Evolutionary conservation across 257 asterid species (phyloP).

Genomic region (Ophiorrhiza pumila): DNA sequence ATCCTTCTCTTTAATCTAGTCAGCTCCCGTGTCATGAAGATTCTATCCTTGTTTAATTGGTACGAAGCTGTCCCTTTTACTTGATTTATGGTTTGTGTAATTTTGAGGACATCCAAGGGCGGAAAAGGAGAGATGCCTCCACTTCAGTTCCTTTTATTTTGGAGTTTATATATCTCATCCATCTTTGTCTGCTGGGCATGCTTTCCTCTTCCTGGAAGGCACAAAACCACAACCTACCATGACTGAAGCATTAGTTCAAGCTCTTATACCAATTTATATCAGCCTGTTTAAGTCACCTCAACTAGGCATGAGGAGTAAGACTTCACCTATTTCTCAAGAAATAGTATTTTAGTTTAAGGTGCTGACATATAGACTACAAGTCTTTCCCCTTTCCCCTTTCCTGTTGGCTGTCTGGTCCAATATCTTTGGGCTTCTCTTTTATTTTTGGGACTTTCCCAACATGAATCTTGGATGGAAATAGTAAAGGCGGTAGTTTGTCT

Average conservation of each 20-base stretch:
- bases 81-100: too few relatives aligned
- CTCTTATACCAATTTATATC: too few relatives aligned
- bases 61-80: too few relatives aligned
- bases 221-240: too few relatives aligned
- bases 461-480: neutral
- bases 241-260: neutral
- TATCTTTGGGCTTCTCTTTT: neutral
- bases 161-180: neutral
- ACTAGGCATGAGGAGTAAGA: too few relatives aligned
- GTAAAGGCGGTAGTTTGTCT: neutral
- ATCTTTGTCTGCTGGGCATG: neutral
- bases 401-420: neutral
- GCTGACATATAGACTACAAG: slow-evolving; percentile 3
- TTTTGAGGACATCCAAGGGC: too few relatives aligned
- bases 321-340: too few relatives aligned
- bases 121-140: neutral
- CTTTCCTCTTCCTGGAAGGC: neutral
- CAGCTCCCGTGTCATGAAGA: neutral
- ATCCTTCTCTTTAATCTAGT: neutral
- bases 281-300: neutral
- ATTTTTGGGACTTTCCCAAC: neutral
- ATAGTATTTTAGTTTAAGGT: neutral
- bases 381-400: neutral
- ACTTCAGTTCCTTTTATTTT: neutral
- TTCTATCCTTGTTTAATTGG: neutral